phyloP scores from a whole-genome alignment of 495 filamentous ascomycete genomes.

The Trichoderma parareesei region DNA sequence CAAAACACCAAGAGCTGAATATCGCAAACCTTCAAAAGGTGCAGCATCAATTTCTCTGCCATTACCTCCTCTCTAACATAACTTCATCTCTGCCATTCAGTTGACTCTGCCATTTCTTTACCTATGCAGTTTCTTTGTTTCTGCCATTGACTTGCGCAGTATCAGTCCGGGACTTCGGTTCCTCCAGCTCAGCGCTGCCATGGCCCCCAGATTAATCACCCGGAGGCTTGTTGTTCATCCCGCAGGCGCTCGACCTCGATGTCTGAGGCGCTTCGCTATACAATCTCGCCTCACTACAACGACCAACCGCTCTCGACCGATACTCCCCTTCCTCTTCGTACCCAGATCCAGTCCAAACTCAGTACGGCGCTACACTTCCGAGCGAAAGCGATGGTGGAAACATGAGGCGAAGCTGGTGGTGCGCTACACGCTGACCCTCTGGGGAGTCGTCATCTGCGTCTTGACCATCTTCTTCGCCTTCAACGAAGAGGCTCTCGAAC shows the following conservation, averaged over 20 bases:
- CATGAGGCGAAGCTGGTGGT: conserved; percentile 51
- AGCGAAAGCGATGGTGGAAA: conserved; percentile 58
- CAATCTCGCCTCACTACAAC: conserved; percentile 13
- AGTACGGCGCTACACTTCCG: conserved; percentile 67
- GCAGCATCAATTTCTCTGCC: too few species aligned
- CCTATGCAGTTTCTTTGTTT: too few species aligned
- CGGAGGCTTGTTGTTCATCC: not conserved
- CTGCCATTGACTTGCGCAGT: not conserved
- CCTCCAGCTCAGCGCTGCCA: not conserved
- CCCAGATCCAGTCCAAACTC: conserved; percentile 45
- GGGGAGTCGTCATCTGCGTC: conserved; percentile 44
- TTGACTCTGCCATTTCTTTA: too few species aligned
- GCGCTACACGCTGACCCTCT: conserved; percentile 52
- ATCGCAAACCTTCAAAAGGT: too few species aligned
- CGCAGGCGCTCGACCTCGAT: not conserved
- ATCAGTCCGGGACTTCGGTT: conserved; percentile 4
- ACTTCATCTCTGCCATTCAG: too few species aligned
- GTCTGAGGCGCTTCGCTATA: not conserved
- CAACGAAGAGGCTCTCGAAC: conserved; percentile 62
- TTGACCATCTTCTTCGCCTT: conserved; percentile 48
- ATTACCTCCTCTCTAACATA: too few species aligned
- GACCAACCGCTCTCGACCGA: conserved; percentile 46
- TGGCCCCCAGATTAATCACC: conserved; percentile 2
- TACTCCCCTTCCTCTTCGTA: conserved; percentile 68
- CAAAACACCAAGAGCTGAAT: too few species aligned